phyloP scores from a whole-genome alignment of 805 yeast species.

The Suhomyces sp. region DNA sequence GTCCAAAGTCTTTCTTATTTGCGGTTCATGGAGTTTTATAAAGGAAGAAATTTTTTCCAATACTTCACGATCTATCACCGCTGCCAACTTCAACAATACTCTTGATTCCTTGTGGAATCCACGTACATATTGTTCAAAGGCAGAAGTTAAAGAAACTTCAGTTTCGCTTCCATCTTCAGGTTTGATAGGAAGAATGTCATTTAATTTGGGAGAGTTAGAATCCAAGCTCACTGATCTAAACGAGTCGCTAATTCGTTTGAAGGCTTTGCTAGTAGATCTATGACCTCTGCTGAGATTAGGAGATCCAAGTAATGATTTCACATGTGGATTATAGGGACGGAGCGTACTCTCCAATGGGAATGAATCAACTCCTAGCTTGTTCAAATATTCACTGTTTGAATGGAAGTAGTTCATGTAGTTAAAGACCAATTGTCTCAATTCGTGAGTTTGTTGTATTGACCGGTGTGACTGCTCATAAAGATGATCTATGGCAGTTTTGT shows the following conservation, averaged over 20 bases:
- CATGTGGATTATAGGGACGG: slow-evolving; percentile 11
- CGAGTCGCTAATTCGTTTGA: slow-evolving; percentile 10
- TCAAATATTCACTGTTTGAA: slow-evolving; percentile 34
- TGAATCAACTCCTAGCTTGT: slow-evolving; percentile 25
- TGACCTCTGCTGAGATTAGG: too few relatives aligned
- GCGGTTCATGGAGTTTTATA: slow-evolving; percentile 38
- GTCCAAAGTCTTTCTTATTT: slow-evolving; percentile 21
- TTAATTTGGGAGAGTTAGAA: too few relatives aligned
- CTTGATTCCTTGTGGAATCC: slow-evolving; percentile 25
- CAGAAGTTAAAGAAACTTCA: slow-evolving; percentile 5
- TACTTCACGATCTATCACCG: slow-evolving; percentile 34
- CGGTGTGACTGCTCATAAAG: slow-evolving; percentile 29
- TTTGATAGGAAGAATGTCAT: too few relatives aligned
- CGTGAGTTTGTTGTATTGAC: slow-evolving; percentile 41
- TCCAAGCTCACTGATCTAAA: slow-evolving; percentile 8
- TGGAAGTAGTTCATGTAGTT: slow-evolving; percentile 36
- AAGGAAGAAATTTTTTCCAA: slow-evolving; percentile 34
- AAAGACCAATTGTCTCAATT: slow-evolving; percentile 37
- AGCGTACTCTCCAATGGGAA: slow-evolving; percentile 24
- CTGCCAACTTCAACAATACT: slow-evolving; percentile 24
- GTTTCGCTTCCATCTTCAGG: neutral
- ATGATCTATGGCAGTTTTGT: slow-evolving; percentile 33
- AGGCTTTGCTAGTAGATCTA: slow-evolving; percentile 4
- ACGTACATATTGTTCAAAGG: slow-evolving; percentile 17
- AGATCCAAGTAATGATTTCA: neutral